These are phyloP conservation scores for Fraxinus dipetala DNA, from an alignment of 305 asterid genomes.

Conservation along the genomic window DNA sequence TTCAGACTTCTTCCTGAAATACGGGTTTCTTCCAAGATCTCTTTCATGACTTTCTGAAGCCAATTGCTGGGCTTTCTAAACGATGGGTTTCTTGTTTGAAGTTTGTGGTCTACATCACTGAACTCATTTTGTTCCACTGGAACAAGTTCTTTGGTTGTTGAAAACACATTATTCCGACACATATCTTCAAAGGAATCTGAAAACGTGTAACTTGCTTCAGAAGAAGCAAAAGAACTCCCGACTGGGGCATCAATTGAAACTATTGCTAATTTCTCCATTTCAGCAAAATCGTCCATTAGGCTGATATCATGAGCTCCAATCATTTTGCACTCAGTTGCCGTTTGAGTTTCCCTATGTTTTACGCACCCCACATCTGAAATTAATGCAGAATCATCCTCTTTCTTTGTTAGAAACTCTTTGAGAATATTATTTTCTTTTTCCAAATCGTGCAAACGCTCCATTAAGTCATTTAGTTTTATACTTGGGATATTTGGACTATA, in stretches of 20 bases:
- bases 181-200: slow-evolving; percentile 26
- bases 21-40: slow-evolving; percentile 42
- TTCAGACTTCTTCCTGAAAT: slow-evolving; percentile 42
- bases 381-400: slow-evolving; percentile 43
- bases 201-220: slow-evolving; percentile 24
- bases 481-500: slow-evolving; percentile 27
- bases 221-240: slow-evolving; percentile 25
- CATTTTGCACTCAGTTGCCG: slow-evolving; percentile 35
- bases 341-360: slow-evolving; percentile 20
- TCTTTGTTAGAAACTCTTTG: slow-evolving; percentile 47
- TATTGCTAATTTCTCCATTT: slow-evolving; percentile 91
- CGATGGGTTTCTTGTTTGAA: slow-evolving; percentile 8
- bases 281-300: slow-evolving; percentile 91
- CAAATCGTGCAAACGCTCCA: slow-evolving; percentile 55
- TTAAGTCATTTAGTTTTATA: slow-evolving; percentile 44
- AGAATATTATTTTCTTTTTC: slow-evolving; percentile 63
- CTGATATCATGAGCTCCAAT: slow-evolving; percentile 70
- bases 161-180: slow-evolving; percentile 9
- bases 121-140: slow-evolving; percentile 29
- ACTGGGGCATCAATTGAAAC: slow-evolving; percentile 56
- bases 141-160: slow-evolving; percentile 40
- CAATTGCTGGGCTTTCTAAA: slow-evolving; percentile 35
- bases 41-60: slow-evolving; percentile 40
- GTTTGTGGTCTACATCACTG: slow-evolving; percentile 7
- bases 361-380: slow-evolving; percentile 22